phyloP scores from a whole-genome alignment of 2,329 filamentous ascomycete genomes.

The Berkeleyomyces basicola region DNA sequence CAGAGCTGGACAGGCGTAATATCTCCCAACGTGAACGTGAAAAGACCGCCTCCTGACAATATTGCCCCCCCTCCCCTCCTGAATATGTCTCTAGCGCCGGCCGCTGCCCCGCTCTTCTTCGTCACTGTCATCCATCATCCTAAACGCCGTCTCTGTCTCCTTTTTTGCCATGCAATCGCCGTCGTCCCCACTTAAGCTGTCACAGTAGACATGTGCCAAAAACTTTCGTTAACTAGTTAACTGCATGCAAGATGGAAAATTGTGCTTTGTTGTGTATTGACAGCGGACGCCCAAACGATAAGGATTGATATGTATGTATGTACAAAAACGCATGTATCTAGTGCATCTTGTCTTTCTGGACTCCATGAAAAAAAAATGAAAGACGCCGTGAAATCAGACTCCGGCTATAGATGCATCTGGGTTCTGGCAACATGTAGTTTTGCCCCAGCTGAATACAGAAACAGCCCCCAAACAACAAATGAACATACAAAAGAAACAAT shows the following conservation, averaged over 20 bases:
- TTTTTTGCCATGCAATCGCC: neutral
- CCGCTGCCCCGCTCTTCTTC: neutral
- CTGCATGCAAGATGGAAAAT: neutral
- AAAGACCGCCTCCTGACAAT: neutral
- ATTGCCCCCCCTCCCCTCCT: neutral
- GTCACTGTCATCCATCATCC: neutral
- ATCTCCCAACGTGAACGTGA: too few relatives aligned
- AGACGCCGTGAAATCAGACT: neutral
- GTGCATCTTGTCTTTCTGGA: neutral
- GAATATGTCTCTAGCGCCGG: neutral
- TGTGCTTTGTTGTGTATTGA: neutral
- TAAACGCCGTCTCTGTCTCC: neutral
- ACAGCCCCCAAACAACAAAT: neutral
- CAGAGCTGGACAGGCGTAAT: neutral
- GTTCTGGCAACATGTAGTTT: neutral
- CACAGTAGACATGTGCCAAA: neutral
- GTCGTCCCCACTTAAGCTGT: slow-evolving; percentile 1
- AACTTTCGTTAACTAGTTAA: neutral
- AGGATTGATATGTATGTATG: neutral
- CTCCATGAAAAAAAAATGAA: neutral
- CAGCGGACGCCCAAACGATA: neutral
- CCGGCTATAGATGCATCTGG: neutral
- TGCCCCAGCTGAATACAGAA: slow-evolving; percentile 1
- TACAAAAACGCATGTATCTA: neutral
- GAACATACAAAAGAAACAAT: slow-evolving; percentile 3